Evolutionary conservation across 805 yeast genomes (phyloP).

Genomic region (Yarrowia divulgata): DNA sequence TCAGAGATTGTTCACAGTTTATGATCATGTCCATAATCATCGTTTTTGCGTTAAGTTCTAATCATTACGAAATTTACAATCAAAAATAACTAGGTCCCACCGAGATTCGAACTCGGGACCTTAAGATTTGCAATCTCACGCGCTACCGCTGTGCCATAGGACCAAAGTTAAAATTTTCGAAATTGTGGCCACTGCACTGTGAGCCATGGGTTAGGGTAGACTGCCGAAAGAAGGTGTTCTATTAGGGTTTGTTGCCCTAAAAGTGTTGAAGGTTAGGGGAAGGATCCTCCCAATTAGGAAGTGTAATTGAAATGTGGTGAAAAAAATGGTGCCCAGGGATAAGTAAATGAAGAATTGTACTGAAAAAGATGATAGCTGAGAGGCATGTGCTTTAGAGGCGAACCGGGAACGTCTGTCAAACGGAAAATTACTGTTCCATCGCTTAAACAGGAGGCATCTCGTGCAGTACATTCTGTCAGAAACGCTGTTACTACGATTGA

Average conservation of each 20-base stretch:
- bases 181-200: neutral
- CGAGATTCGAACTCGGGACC: slow-evolving; percentile 40
- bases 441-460: too few species aligned
- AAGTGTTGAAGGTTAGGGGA: neutral
- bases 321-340: too few species aligned
- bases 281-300: slow-evolving; percentile 4
- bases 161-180: slow-evolving; percentile 25
- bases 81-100: slow-evolving; percentile 37
- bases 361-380: too few species aligned
- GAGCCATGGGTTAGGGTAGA: slow-evolving; percentile 1
- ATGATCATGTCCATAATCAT: slow-evolving; percentile 39
- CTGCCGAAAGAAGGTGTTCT: neutral
- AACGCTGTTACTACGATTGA: neutral
- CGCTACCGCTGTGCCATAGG: slow-evolving; percentile 40
- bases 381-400: too few species aligned
- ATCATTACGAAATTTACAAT: slow-evolving; percentile 26
- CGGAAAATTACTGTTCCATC: too few species aligned
- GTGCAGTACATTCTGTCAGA: too few species aligned
- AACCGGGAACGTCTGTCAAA: too few species aligned
- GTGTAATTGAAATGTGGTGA: neutral
- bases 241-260: neutral
- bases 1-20: slow-evolving; percentile 40
- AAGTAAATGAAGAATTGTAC: too few species aligned
- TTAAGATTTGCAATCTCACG: slow-evolving; percentile 40
- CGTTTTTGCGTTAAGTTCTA: slow-evolving; percentile 38